phyloP scores from a whole-genome alignment of 805 yeast genomes.

The Nakazawaea wickerhamii region DNA sequence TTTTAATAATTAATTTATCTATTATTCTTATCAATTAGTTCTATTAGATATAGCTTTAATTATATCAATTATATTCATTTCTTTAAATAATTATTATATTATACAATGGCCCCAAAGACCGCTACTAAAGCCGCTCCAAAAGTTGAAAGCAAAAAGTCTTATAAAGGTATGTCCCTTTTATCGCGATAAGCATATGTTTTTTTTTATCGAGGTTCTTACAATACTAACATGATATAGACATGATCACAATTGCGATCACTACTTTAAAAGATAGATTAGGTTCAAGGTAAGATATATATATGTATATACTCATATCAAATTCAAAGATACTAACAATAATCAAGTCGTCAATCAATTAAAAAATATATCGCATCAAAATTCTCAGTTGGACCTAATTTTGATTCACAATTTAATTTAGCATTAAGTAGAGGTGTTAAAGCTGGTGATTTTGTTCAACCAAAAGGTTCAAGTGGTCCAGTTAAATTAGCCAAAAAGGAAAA shows the following conservation, averaged over 20 bases:
- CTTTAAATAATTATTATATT: neutral
- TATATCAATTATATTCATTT: neutral
- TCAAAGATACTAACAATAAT: constrained; percentile 16
- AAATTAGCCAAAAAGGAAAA: constrained; percentile 48
- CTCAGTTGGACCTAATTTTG: constrained; percentile 62
- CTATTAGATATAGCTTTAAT: neutral
- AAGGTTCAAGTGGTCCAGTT: constrained; percentile 86
- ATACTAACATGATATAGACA: constrained; percentile 31
- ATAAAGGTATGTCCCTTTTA: constrained; percentile 37
- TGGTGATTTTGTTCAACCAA: constrained; percentile 79
- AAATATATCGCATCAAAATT: constrained; percentile 67
- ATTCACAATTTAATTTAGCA: constrained; percentile 70
- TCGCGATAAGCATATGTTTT: neutral
- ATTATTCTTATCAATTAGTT: neutral
- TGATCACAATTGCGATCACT: constrained; percentile 62
- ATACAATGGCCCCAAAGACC: constrained; percentile 33
- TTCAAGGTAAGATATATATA: constrained; percentile 43
- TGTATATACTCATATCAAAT: neutral
- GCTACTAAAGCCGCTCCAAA: constrained; percentile 23
- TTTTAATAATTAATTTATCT: neutral
- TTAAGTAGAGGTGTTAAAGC: constrained; percentile 73
- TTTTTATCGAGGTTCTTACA: neutral
- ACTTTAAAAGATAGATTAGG: constrained; percentile 79
- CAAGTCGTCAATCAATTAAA: constrained; percentile 80
- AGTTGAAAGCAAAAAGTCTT: constrained; percentile 32